A percentile compares a stretch with the other conserved stretches of the same genome.
Conservation (phyloP, 1,284 basidiomycete genomes). For the Ceratobasidium sp. region DNA sequence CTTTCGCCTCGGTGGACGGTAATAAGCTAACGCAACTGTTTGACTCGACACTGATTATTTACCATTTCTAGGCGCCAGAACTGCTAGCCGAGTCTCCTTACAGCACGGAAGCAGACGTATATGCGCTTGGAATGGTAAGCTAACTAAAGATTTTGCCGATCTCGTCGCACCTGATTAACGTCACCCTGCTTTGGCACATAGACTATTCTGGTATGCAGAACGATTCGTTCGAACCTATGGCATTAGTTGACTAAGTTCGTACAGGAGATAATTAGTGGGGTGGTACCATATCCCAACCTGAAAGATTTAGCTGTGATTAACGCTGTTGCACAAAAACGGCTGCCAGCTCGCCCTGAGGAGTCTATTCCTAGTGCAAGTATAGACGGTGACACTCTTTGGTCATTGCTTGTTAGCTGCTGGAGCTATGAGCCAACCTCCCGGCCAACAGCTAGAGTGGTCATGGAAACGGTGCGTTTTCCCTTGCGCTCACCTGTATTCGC, state of each 20-base stretch:
- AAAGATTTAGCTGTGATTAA: background rate
- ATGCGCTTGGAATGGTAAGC: constrained; percentile 18
- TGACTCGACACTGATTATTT: background rate
- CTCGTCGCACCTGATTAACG: too few relatives aligned
- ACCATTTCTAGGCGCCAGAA: background rate
- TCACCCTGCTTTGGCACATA: background rate
- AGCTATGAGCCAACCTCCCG: background rate
- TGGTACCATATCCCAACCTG: background rate
- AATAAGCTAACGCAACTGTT: too few relatives aligned
- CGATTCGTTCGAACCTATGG: background rate
- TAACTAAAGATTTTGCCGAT: background rate
- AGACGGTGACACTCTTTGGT: constrained; percentile 7
- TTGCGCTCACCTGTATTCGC: background rate
- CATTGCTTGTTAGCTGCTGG: constrained; percentile 8
- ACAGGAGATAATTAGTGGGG: constrained; percentile 13
- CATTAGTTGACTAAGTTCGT: background rate
- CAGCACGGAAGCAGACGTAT: constrained; percentile 6
- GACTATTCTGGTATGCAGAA: constrained; percentile 7
- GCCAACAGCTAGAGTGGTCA: background rate
- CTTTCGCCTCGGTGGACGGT: constrained; percentile 19
- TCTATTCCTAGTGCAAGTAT: background rate
- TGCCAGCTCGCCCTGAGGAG: background rate
- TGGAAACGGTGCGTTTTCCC: background rate
- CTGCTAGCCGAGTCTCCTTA: background rate
- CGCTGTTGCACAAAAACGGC: background rate